Evolutionary conservation across 1,284 basidiomycete genomes (phyloP).

Genomic region (Trichosporon sp.): DNA sequence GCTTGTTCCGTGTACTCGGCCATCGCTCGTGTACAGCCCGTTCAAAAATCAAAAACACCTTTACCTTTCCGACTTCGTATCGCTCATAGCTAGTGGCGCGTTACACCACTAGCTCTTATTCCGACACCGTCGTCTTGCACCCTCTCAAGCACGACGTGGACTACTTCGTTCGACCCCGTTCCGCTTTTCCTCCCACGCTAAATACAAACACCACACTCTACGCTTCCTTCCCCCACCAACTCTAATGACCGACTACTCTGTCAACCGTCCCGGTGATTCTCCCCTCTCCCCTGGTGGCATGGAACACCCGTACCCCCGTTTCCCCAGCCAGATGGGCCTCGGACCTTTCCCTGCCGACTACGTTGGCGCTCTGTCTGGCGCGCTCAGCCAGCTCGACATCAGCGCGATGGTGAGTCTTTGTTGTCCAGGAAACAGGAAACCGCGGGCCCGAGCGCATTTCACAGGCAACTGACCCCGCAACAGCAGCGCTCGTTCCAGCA

Average conservation of each 20-base stretch:
- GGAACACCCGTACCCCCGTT: constrained; percentile 29
- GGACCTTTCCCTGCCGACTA: constrained; percentile 29
- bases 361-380: constrained; percentile 30
- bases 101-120: constrained; percentile 11
- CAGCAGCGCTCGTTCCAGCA: constrained; percentile 31
- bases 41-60: constrained; percentile 1
- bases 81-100: constrained; percentile 4
- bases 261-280: constrained; percentile 31
- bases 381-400: constrained; percentile 30
- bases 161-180: constrained; percentile 16
- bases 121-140: constrained; percentile 18
- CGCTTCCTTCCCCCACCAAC: constrained; percentile 6
- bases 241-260: constrained; percentile 33
- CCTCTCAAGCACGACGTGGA: constrained; percentile 16
- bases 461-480: neutral
- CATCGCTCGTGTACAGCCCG: neutral
- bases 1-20: constrained; percentile 1
- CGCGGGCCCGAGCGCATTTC: neutral
- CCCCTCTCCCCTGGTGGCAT: constrained; percentile 29
- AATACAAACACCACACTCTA: constrained; percentile 20
- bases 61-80: neutral
- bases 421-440: neutral
- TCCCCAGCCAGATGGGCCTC: constrained; percentile 24
- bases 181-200: constrained; percentile 1
- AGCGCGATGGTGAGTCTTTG: constrained; percentile 30